Evolutionary conservation across 164 flowering plant genomes (phyloP), one percentile per base, ranked within the genome.

Genomic region (Liquidambar formosana): DNA sequence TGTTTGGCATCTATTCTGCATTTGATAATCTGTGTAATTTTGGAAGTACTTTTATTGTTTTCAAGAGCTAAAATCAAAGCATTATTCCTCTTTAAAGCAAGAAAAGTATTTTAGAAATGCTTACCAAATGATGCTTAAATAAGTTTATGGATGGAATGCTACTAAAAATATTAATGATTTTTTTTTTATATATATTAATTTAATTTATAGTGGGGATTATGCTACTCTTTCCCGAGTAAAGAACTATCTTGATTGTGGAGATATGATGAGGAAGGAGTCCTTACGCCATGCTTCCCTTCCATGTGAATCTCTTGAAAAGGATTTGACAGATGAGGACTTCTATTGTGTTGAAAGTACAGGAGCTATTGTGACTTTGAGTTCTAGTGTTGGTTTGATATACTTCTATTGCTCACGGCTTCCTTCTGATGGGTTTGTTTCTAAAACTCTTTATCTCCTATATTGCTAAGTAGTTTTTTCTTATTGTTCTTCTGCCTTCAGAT

Each of bases 391-490:
- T 14, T 75, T 90, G 73, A 68, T 92, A 52, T 79, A 90, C 75
- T 85, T 79, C 64, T 94, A 90, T 64, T 94, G 96, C 76, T 90
- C 98, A 16, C 77, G 85, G 56, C 92, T 94, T 51, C 98, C 98
- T 63, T 86, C 94, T 48, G 98, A 94, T 73, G 70, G 89, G 97
- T 94, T 71, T 73, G 88, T 78, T 73, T 44, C 59, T 21, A n/a
- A 8, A 12, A 23, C 11, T 51, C 58, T n/a, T 25, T 51, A 25
- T 27, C 49, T 45, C 57, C 3, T 3, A 5, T 52, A 28, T 11
- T 74, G 26, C 23, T 62, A 18, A 11, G 0, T 33, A 48, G 28
- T 53, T 26, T n/a, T 15, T 52, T 49, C 33, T 16, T 57, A 46
- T 13, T 43, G 54, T 27, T 43, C 23, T 26, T 58, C 44, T 25